Percentiles rank a stretch among this genome's conserved stretches.
These are phyloP conservation scores for Bipolaris cookei DNA, from an alignment of 2,329 filamentous ascomycete species.

Conservation along the genomic window DNA sequence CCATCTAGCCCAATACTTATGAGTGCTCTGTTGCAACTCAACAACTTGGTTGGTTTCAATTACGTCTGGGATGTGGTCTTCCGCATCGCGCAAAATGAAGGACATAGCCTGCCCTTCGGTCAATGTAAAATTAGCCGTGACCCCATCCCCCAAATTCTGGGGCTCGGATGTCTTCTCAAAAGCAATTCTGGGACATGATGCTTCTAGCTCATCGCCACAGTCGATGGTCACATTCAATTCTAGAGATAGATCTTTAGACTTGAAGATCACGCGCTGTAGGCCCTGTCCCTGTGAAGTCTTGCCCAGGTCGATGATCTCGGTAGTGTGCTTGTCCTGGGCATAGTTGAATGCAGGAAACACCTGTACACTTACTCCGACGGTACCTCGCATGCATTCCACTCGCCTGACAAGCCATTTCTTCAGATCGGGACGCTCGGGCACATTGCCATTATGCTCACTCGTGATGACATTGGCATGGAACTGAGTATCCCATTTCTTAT, in stretches of 20 bases:
- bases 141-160: conserved; percentile 66
- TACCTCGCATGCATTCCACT: conserved; percentile 74
- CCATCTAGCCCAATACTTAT: conserved; percentile 76
- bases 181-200: conserved; percentile 58
- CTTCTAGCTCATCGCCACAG: conserved; percentile 59
- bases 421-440: conserved; percentile 50
- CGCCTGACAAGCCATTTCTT: conserved; percentile 75
- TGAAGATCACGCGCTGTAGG: conserved; percentile 61
- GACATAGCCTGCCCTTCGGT: conserved; percentile 72
- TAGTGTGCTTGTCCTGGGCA: conserved; percentile 67
- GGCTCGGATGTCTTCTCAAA: conserved; percentile 62
- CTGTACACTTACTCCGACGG: conserved; percentile 69
- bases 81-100: conserved; percentile 67
- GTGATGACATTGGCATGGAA: conserved; percentile 32
- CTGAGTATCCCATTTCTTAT: conserved; percentile 58
- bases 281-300: conserved; percentile 20
- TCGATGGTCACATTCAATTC: conserved; percentile 73
- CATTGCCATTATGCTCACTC: conserved; percentile 35
- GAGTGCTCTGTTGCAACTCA: conserved; percentile 70
- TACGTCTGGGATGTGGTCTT: conserved; percentile 62
- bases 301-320: conserved; percentile 58
- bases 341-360: conserved; percentile 70
- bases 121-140: conserved; percentile 66
- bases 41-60: conserved; percentile 67
- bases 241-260: conserved; percentile 63